Evolutionary conservation across 139 green algal genomes (phyloP).

Genomic region (Eudorina sp.): DNA sequence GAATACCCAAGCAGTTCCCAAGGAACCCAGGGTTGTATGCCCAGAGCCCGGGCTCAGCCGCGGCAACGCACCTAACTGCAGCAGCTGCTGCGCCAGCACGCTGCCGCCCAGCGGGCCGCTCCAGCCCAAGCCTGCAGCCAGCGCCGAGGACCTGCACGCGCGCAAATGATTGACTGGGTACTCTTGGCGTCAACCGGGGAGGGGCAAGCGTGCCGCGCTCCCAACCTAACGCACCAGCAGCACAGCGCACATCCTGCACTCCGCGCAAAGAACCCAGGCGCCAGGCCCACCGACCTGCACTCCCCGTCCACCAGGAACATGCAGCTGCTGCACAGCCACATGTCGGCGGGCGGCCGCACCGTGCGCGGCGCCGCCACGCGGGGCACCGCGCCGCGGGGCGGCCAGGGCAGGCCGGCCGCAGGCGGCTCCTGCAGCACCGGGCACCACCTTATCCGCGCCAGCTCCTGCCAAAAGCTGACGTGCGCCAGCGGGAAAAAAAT

Average conservation of each 20-base stretch:
- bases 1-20: no score
- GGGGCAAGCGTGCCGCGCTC: no score
- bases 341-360: conserved; percentile 64
- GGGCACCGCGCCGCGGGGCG: background rate
- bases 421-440: conserved; percentile 67
- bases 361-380: conserved; percentile 63
- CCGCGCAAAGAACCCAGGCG: no score
- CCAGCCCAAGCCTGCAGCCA: conserved; percentile 74
- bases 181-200: no score
- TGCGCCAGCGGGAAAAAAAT: no score
- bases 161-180: no score
- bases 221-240: no score
- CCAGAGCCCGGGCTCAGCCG: no score
- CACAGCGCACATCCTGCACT: no score
- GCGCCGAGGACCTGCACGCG: conserved; percentile 61
- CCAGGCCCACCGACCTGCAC: conserved; percentile 57
- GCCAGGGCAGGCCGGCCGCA: conserved; percentile 72
- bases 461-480: conserved; percentile 69
- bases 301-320: conserved; percentile 71
- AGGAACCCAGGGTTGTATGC: no score
- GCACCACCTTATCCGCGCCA: conserved; percentile 72
- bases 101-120: conserved; percentile 24
- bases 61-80: conserved; percentile 58
- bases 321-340: conserved; percentile 73
- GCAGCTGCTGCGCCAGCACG: conserved; percentile 73